Evolutionary conservation across 1,284 basidiomycete genomes (phyloP).

Genomic region (Ganoderma lingzhi): DNA sequence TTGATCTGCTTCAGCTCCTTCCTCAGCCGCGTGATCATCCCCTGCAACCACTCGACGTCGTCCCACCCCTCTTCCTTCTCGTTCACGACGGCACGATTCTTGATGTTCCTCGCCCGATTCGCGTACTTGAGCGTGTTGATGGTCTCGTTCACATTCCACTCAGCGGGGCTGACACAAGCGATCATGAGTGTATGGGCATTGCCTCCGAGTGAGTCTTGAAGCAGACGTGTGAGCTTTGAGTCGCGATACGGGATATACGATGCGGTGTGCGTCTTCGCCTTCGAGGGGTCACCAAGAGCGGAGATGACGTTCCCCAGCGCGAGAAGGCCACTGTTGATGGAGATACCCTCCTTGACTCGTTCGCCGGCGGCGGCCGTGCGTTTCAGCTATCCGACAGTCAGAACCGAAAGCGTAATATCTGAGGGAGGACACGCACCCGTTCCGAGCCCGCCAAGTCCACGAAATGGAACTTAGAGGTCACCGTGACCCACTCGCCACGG

Average conservation of each 20-base stretch:
- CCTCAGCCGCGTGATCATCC: conserved; percentile 82
- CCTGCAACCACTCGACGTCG: conserved; percentile 95
- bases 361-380: conserved; percentile 94
- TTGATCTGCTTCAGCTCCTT: conserved; percentile 86
- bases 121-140: conserved; percentile 99
- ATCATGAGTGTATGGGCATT: conserved; percentile 99
- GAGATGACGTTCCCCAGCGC: conserved; percentile 99
- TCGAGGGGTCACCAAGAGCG: conserved; percentile 93
- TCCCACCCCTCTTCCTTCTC: conserved; percentile 99
- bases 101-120: conserved; percentile 96
- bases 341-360: conserved; percentile 96
- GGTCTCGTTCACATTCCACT: conserved; percentile 96
- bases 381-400: conserved; percentile 68
- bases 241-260: conserved; percentile 96
- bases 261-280: conserved; percentile 77
- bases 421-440: conserved; percentile 61
- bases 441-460: conserved; percentile 98
- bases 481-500: conserved; percentile 84
- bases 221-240: conserved; percentile 91
- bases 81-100: conserved; percentile 92
- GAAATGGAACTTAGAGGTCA: conserved; percentile 98
- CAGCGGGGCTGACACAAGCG: conserved; percentile 95
- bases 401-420: neutral
- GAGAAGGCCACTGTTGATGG: conserved; percentile 96
- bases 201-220: conserved; percentile 98